Base-by-base conservation (phyloP, 2,329 filamentous ascomycete genomes). In the Aspergillus puulaauensis region DNA sequence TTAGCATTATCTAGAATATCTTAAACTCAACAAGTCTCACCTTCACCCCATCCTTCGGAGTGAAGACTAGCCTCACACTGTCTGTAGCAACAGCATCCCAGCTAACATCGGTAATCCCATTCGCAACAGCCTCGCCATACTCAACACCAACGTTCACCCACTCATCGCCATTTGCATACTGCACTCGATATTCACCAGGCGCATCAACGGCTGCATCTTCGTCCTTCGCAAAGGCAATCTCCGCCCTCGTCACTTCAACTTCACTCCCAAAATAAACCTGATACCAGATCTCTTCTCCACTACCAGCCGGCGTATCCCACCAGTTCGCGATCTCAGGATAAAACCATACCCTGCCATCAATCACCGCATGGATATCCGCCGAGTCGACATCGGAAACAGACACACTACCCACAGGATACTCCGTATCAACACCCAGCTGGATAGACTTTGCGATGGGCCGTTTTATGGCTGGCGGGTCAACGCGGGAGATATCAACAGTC, bases 271-370 rank as follows among this genome's bases (percentile, higher is more conserved):
- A 64, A 24, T 63, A 52, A 17, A 66, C 50, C 31, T 61, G 53
- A 41, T 59, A 66, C 64, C 64, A 64, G 7, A 66, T 51, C 3
- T 64, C 61, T 2, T 57, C 63, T 2, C 64, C 64, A 31, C 63
- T 60, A 1, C 62, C 64, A 8, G 46, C 52, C 0, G 64, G 64
- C 2, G 62, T 64, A 17, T 62, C 62, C 64, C 64, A 66, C 47
- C 64, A 63, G 44, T 66, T 66, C 6, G 61, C 56, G 19, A 66
- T 50, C 23, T 61, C 59, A 3, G 56, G 61, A 48, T 60, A 66
- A 54, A 64, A 64, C 61, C 61, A 66, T 14, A 64, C 54, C 1
- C 64, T 55, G 0, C 64, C 64, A 51, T 66, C 64, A 24, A 66
- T 64, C 3, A 63, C 62, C 2, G 47, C 54, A 40, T 66, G 64